Percentiles rank a stretch among this genome's conserved stretches.
phyloP scores from a whole-genome alignment of 2,329 filamentous ascomycete genomes.

The Trichoderma koningiopsis region DNA sequence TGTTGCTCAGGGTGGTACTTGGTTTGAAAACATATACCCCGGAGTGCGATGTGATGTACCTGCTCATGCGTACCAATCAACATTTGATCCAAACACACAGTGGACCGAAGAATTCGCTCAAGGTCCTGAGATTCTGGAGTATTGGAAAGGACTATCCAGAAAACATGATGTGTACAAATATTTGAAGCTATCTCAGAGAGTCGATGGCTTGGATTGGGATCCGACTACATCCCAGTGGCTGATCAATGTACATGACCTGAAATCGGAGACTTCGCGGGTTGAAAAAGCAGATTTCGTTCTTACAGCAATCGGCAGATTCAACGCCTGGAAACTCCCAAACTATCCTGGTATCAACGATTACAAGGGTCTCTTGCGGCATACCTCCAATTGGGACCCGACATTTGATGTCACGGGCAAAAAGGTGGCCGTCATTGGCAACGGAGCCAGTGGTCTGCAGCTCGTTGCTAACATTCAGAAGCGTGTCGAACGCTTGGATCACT shows the following conservation, averaged over 20 bases:
- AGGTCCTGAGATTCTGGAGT: constrained; percentile 66
- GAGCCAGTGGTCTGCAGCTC: constrained; percentile 61
- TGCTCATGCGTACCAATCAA: constrained; percentile 69
- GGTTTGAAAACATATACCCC: constrained; percentile 61
- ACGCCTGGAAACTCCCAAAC: constrained; percentile 63
- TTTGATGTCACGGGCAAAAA: constrained; percentile 53
- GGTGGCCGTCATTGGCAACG: constrained; percentile 65
- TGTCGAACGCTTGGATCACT: constrained; percentile 61
- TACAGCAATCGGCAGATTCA: constrained; percentile 66
- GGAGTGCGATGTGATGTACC: constrained; percentile 70
- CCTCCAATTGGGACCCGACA: constrained; percentile 59
- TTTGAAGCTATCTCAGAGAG: constrained; percentile 56
- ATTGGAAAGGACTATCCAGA: constrained; percentile 63
- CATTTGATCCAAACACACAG: constrained; percentile 66
- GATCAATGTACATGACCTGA: constrained; percentile 43
- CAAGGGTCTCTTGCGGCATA: constrained; percentile 59
- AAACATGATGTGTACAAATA: constrained; percentile 67
- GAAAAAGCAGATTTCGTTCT: constrained; percentile 63
- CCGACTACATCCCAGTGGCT: constrained; percentile 56
- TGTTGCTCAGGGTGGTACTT: constrained; percentile 49
- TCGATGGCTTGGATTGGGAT: constrained; percentile 60
- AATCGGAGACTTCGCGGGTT: constrained; percentile 41
- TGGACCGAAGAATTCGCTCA: constrained; percentile 71
- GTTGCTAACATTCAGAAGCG: constrained; percentile 54
- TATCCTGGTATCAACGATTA: constrained; percentile 60